Evolutionary conservation across 208 protist species (phyloP).

Genomic region (Leishmania martiniquensis): DNA sequence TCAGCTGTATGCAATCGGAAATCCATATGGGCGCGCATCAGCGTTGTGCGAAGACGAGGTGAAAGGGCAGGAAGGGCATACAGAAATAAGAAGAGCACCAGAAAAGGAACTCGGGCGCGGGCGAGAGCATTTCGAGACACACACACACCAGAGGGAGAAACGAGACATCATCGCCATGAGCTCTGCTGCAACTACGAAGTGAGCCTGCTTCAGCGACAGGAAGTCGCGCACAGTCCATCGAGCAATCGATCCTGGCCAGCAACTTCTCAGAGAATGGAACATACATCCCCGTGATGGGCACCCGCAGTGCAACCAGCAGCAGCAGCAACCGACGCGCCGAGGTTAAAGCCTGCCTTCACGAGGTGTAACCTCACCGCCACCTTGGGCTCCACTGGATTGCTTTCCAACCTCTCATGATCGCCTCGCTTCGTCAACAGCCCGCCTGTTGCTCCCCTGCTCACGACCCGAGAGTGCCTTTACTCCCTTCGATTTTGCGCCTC

Average conservation of each 20-base stretch:
- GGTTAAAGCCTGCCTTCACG: background rate
- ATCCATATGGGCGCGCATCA: too few species aligned
- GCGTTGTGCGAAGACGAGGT: too few species aligned
- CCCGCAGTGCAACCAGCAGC: background rate
- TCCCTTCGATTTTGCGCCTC: conserved; percentile 41
- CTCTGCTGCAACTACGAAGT: background rate
- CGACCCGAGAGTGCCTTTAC: conserved; percentile 9
- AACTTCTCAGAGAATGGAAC: background rate
- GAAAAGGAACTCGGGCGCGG: too few species aligned
- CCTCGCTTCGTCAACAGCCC: background rate
- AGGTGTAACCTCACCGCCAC: background rate
- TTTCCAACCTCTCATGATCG: background rate
- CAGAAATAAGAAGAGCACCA: background rate
- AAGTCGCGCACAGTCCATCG: background rate
- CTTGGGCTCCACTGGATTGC: background rate
- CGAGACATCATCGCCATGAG: background rate
- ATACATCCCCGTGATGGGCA: background rate
- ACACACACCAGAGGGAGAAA: background rate
- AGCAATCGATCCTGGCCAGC: background rate
- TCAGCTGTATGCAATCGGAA: background rate
- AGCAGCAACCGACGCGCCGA: background rate
- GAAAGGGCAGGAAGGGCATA: background rate
- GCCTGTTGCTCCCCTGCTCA: conserved; percentile 5
- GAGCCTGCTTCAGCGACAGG: background rate
- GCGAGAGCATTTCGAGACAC: background rate